These are phyloP conservation scores for Dryadomyces quercivorus DNA, from an alignment of 2,329 filamentous ascomycete species.

Conservation along the genomic window DNA sequence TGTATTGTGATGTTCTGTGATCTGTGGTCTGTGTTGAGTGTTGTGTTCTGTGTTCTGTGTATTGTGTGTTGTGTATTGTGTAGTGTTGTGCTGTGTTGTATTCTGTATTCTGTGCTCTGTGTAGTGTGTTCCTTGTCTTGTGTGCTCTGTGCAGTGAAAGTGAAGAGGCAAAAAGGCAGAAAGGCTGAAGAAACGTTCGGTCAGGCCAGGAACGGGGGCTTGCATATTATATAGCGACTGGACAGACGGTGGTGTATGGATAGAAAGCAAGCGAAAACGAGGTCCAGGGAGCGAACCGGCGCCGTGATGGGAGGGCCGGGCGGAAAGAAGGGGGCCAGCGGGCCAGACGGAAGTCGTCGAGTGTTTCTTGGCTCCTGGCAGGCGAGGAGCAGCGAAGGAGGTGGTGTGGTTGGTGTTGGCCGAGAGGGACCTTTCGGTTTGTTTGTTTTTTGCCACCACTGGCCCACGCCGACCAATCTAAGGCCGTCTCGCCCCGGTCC, in stretches of 20 bases:
- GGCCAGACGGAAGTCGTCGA: not conserved
- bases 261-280: not conserved
- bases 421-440: not conserved
- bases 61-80: too few species aligned
- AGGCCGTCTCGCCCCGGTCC: not conserved
- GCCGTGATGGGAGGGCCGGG: not conserved
- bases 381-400: not conserved
- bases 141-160: too few species aligned
- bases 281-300: not conserved
- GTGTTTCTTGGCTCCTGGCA: not conserved
- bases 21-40: too few species aligned
- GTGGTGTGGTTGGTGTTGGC: not conserved
- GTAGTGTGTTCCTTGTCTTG: too few species aligned
- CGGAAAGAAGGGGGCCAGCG: not conserved
- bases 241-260: not conserved
- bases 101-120: too few species aligned
- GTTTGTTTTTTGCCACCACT: slow-evolving; percentile 1
- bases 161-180: too few species aligned
- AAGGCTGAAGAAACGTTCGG: not conserved
- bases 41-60: too few species aligned
- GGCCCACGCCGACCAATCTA: not conserved
- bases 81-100: too few species aligned
- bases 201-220: not conserved
- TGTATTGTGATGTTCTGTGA: too few species aligned
- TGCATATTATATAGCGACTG: not conserved